Conservation (phyloP, 1,284 basidiomycete species). For the Meira miltonrushii region DNA sequence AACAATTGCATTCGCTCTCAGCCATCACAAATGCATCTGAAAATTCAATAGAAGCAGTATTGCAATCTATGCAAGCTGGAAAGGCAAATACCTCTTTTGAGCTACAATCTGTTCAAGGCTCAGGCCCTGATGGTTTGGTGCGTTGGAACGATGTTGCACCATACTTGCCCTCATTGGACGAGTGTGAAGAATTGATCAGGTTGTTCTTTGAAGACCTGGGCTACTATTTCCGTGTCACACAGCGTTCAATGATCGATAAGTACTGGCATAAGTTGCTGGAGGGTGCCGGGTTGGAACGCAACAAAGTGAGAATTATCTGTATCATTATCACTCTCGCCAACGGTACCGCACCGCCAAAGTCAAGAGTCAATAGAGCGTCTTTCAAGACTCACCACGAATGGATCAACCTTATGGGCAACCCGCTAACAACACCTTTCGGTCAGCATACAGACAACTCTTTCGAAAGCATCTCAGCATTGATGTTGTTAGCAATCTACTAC, state of each 20-base stretch:
- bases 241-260: background rate
- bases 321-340: background rate
- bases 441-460: background rate
- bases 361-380: background rate
- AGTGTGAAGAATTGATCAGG: background rate
- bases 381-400: background rate
- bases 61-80: background rate
- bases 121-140: background rate
- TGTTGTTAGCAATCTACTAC: background rate
- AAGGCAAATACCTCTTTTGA: background rate
- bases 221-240: background rate
- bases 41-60: background rate
- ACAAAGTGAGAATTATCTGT: background rate
- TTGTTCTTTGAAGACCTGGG: background rate
- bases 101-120: background rate
- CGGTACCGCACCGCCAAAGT: background rate
- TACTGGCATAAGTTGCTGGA: background rate
- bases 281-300: background rate
- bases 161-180: background rate
- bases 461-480: background rate
- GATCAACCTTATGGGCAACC: background rate
- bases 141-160: background rate
- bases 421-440: background rate
- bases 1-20: background rate
- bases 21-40: background rate